A percentile compares a stretch with the other conserved stretches of the same genome.
Conservation (phyloP, 768 basidiomycete genomes). For the Guyanaporus albipodus region DNA sequence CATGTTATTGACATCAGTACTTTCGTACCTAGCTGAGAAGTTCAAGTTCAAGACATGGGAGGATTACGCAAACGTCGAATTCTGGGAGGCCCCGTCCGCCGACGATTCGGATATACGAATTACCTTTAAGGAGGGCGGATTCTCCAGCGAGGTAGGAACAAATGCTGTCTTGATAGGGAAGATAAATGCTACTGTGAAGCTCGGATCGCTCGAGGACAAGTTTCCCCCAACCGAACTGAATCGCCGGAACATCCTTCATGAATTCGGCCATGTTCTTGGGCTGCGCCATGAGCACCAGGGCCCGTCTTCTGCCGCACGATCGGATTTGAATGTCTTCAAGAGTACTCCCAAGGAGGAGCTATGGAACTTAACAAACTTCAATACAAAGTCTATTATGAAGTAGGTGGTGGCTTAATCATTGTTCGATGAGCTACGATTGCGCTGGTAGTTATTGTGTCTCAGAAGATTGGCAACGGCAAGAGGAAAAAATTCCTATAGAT, state of each 20-base stretch:
- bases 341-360: neutral
- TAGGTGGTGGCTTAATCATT: neutral
- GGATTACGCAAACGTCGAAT: neutral
- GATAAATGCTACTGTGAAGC: neutral
- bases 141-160: neutral
- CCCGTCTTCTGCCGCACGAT: neutral
- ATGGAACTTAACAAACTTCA: neutral
- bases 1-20: too few species aligned
- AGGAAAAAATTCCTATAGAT: neutral
- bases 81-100: neutral
- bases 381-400: neutral
- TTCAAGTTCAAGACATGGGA: neutral
- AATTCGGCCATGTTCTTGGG: neutral
- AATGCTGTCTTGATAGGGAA: accelerated
- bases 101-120: neutral
- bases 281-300: neutral
- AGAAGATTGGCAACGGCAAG: neutral
- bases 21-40: too few species aligned
- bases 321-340: neutral
- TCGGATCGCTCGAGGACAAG: neutral
- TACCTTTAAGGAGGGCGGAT: neutral
- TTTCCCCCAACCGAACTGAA: neutral
- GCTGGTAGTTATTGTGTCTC: neutral
- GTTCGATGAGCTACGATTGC: neutral
- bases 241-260: neutral